Conservation (phyloP, 495 filamentous ascomycete species). For the Penicillium coffeae region DNA sequence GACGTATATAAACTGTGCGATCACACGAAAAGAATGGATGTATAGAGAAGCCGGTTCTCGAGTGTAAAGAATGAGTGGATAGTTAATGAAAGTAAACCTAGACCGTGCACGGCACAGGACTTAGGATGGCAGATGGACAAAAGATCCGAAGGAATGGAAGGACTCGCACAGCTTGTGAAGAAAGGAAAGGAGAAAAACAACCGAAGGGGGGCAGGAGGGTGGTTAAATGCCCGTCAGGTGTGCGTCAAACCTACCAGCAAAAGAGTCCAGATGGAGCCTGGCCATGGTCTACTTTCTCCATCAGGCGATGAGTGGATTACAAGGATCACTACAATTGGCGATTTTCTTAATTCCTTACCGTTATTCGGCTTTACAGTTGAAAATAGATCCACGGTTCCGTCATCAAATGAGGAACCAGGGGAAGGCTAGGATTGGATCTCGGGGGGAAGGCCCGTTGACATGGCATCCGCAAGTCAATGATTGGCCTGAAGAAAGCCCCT, state of each 20-base stretch:
- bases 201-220: conserved; percentile 1
- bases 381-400: background rate
- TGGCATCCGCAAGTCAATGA: conserved; percentile 1
- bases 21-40: conserved; percentile 8
- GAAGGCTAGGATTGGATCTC: conserved; percentile 10
- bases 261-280: conserved; percentile 6
- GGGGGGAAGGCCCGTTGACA: conserved; percentile 6
- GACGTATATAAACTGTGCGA: background rate
- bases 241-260: conserved; percentile 15
- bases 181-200: conserved; percentile 4
- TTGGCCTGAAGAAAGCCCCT: conserved; percentile 3
- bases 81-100: conserved; percentile 22
- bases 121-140: conserved; percentile 20
- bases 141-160: conserved; percentile 17
- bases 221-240: conserved; percentile 12
- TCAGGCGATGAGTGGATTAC: background rate
- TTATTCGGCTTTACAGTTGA: conserved; percentile 4
- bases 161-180: conserved; percentile 5
- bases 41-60: conserved; percentile 25
- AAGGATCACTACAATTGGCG: background rate
- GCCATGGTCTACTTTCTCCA: background rate
- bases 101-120: conserved; percentile 42
- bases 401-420: conserved; percentile 8
- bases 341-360: background rate
- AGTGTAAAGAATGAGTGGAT: conserved; percentile 10